Evolutionary conservation across 176 grass and related monocot species (phyloP), one percentile per base, ranked within the genome.

Genomic region (Otatea glauca): DNA sequence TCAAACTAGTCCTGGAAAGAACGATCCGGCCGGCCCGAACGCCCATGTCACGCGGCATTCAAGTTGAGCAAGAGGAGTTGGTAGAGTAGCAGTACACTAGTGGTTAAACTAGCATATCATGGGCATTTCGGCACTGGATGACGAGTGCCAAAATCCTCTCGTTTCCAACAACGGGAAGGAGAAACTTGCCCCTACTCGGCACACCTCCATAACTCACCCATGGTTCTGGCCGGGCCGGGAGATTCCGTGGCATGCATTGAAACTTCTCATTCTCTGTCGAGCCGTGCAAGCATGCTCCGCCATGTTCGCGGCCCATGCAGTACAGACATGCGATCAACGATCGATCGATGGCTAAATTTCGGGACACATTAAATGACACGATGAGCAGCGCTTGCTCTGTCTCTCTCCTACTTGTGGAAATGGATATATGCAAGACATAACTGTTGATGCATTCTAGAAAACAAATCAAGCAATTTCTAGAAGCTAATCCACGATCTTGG

Each of bases 261-360:
- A 76, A 29, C 14, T 7, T 20, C 68, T 72, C 73, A 16, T 73
- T 84, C 74, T 78, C 65, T 42, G 74, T 65, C 81, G 74, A 43
- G 66, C 74, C 45, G 83, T 65, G 62, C 78, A 62, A 65, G 84
- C 88, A 74, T 83, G 79, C 82, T 34, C 88, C 80, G 68, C 2
- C 74, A 59, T 83, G 76, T 63, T 61, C 88, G 88, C 77, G 56
- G 56, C 74, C 80, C 74, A 37, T 64, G 72, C 20, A 20, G 51
- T 3, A 5, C 42, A 38, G 4, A 48, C 62, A 7, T 35, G 62
- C 64, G 32, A 34, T 7, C 14, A 12, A 32, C 78, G 47, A 72
- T 82, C 80, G 70, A 74, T 74, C 20, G 17, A 5, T 78, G 41
- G 17, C 6, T 54, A 32, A 51, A 18, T 29, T 60, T 32, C n/a